Evolutionary conservation across 306 rosid genomes (phyloP).

Genomic region (Malus sylvestris): DNA sequence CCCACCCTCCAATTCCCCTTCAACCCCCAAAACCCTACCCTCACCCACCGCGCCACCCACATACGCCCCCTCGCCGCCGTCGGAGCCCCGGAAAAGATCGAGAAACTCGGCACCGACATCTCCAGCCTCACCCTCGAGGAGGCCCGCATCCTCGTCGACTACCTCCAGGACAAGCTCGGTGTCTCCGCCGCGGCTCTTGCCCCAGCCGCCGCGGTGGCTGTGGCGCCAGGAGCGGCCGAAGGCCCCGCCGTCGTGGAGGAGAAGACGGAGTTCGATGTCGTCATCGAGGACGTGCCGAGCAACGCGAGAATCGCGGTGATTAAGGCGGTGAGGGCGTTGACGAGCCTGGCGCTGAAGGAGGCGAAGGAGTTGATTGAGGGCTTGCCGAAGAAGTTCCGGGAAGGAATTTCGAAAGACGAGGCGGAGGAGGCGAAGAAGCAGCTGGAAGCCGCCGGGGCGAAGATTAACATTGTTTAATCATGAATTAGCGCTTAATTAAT

Average conservation of each 20-base stretch:
- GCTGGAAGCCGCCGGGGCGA: conserved; percentile 93
- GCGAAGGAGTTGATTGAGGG: conserved; percentile 93
- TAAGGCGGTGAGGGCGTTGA: conserved; percentile 73
- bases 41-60: conserved; percentile 38
- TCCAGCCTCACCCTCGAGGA: conserved; percentile 74
- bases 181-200: conserved; percentile 86
- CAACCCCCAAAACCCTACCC: conserved; percentile 10
- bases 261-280: conserved; percentile 91
- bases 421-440: conserved; percentile 93
- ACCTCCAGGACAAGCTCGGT: conserved; percentile 88
- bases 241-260: conserved; percentile 49
- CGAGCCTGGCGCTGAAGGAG: conserved; percentile 83
- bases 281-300: conserved; percentile 84
- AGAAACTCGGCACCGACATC: conserved; percentile 56
- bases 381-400: conserved; percentile 85
- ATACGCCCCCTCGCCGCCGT: conserved; percentile 67
- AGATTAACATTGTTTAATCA: conserved; percentile 49
- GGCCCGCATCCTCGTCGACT: conserved; percentile 72
- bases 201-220: conserved; percentile 49
- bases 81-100: conserved; percentile 50
- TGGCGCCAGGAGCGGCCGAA: conserved; percentile 21
- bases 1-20: conserved; percentile 41
- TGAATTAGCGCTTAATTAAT: background rate
- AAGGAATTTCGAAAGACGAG: conserved; percentile 69
- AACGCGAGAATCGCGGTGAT: conserved; percentile 74